Base-by-base conservation (phyloP, 2,329 filamentous ascomycete genomes). In the Exophiala dermatitidis region DNA sequence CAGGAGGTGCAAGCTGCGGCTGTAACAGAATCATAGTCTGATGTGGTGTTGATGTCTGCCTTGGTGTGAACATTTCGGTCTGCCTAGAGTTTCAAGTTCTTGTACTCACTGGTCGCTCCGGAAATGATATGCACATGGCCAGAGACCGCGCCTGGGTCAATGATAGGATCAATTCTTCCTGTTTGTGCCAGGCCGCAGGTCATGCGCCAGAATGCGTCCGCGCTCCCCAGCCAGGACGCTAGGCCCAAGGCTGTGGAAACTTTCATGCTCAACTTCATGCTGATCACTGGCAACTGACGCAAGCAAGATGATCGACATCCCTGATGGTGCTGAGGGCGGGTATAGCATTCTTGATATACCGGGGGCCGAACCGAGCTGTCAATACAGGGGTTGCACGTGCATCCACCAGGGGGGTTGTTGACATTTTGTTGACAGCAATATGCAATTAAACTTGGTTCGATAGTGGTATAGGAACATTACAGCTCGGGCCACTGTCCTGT, bases 131-230 rank as follows among this genome's bases (percentile, higher is more conserved):
- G 41, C 30, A 49, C 4, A 66, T 68, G 6, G 65, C 64, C 5
- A 8, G 83, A 79, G 37, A 81, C 57, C 19, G 64, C 62, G 44
- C 81, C 83, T 1, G 78, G 78, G 54, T 80, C 77, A 50, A 93
- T 76, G 50, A 95, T 75, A 26, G 88, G 89, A 66, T 95, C 89
- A 34, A 95, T 74, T 53, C 87, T 81, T 46, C 82, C 85, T 66
- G 59, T 82, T 86, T 61, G 82, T 75, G 44, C 78, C 77, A 54
- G 82, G 82, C 61, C 80, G 70, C 89, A 95, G 64, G 87, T 85
- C 79, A 95, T 86, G 66, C 89, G 88, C 88, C 88, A 95, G 70
- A 95, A 95, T 54, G 86, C 89, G 63, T 77, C 66, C 41, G 74
- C 76, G 19, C n/a, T n/a, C 5, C 31, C 28, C n/a, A 46, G 9